phyloP scores from a whole-genome alignment of 1,284 basidiomycete genomes.

The Athelia psychrophila region DNA sequence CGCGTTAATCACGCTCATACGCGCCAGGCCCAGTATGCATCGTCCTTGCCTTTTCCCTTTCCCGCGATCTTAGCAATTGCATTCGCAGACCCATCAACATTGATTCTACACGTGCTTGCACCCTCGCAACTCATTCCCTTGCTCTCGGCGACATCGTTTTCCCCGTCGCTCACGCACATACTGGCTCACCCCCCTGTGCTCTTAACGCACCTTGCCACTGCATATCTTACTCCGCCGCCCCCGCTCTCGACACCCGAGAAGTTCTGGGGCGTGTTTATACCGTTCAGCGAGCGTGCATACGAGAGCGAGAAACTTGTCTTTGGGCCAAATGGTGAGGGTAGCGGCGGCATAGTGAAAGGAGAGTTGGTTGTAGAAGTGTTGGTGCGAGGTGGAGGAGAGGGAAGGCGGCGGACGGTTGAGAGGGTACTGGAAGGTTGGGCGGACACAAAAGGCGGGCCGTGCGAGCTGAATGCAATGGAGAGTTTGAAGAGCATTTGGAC shows the following conservation, averaged over 20 bases:
- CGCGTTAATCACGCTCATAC: constrained; percentile 40
- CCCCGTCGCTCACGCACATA: constrained; percentile 62
- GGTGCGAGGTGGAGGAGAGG: constrained; percentile 40
- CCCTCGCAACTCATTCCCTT: constrained; percentile 51
- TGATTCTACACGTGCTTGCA: constrained; percentile 62
- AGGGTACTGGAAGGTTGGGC: constrained; percentile 67
- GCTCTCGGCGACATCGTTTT: constrained; percentile 62
- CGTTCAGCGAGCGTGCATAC: constrained; percentile 55
- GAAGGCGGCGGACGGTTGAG: constrained; percentile 52
- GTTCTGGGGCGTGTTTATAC: constrained; percentile 74
- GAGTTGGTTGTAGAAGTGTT: constrained; percentile 68
- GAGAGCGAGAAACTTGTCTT: constrained; percentile 63
- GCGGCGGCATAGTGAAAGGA: constrained; percentile 26
- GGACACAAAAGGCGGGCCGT: constrained; percentile 28
- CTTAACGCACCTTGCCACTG: constrained; percentile 57
- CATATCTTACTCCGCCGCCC: constrained; percentile 69
- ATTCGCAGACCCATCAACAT: constrained; percentile 58
- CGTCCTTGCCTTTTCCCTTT: constrained; percentile 1
- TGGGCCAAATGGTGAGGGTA: constrained; percentile 51
- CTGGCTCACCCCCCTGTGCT: constrained; percentile 65
- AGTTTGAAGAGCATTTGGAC: constrained; percentile 46
- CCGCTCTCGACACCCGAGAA: constrained; percentile 57
- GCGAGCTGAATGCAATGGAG: constrained; percentile 45
- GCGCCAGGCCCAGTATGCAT: constrained; percentile 43
- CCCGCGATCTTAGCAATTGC: constrained; percentile 4